These are phyloP conservation scores for Dalechampia spathulata DNA, from an alignment of 441 rosid genomes.

Conservation along the genomic window DNA sequence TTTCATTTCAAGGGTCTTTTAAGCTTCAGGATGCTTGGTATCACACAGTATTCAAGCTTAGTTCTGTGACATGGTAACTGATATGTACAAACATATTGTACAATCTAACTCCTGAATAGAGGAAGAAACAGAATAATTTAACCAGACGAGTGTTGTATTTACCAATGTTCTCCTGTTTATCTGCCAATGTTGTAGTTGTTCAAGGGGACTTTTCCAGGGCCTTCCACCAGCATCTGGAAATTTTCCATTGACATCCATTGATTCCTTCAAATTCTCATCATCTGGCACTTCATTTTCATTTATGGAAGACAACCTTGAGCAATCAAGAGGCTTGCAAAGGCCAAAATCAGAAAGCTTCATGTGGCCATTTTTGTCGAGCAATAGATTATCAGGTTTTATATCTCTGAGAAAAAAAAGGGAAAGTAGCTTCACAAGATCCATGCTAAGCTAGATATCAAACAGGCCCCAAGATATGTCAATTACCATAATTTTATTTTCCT, in stretches of 20 bases:
- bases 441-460: conserved; percentile 3
- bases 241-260: conserved; percentile 61
- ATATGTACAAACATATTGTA: too few relatives aligned
- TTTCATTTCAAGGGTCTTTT: background rate
- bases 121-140: background rate
- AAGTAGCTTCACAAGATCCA: conserved; percentile 9
- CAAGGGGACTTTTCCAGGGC: conserved; percentile 80
- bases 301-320: conserved; percentile 57
- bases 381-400: conserved; percentile 92
- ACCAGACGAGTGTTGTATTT: too few relatives aligned
- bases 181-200: conserved; percentile 95
- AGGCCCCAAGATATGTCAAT: conserved; percentile 2
- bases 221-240: conserved; percentile 55
- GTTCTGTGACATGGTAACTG: background rate
- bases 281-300: conserved; percentile 65
- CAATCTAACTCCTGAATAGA: background rate
- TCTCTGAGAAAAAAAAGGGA: conserved; percentile 45
- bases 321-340: conserved; percentile 97
- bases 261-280: conserved; percentile 62
- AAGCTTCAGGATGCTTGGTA: background rate
- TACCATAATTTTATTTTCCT: conserved; percentile 6
- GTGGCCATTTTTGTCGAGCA: conserved; percentile 84
- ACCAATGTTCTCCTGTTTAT: conserved; percentile 91
- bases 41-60: background rate
- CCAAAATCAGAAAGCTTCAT: conserved; percentile 98